phyloP scores from a whole-genome alignment of 2,329 filamentous ascomycete genomes.

The Colletotrichum sp. region DNA sequence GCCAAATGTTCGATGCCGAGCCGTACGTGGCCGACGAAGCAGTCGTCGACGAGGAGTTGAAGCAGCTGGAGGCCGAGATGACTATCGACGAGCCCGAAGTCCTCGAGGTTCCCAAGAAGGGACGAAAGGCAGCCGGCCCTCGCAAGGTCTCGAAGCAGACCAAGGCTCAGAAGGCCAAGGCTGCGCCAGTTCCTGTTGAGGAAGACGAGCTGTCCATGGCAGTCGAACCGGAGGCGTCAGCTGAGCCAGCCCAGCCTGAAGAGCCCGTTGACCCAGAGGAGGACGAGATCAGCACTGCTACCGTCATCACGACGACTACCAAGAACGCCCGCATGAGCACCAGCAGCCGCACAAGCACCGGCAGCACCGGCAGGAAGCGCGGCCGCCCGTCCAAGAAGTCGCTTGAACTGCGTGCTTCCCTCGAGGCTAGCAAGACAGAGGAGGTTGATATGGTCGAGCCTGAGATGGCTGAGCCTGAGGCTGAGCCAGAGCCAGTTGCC shows the following conservation, averaged over 20 bases:
- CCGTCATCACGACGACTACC: constrained; percentile 44
- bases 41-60: constrained; percentile 56
- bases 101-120: constrained; percentile 58
- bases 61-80: constrained; percentile 56
- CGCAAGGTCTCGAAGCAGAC: constrained; percentile 59
- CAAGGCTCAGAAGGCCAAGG: constrained; percentile 49
- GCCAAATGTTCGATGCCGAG: constrained; percentile 59
- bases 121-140: constrained; percentile 52
- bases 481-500: not conserved
- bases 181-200: constrained; percentile 24
- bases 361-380: constrained; percentile 32
- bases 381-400: constrained; percentile 37
- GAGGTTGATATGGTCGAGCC: not conserved
- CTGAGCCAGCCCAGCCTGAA: constrained; percentile 2
- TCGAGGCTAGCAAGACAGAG: not conserved
- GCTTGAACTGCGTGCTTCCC: constrained; percentile 28
- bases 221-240: not conserved
- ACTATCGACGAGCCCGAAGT: constrained; percentile 34
- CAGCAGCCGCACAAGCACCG: not conserved
- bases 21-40: constrained; percentile 51
- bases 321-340: constrained; percentile 12
- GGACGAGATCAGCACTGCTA: constrained; percentile 47
- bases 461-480: not conserved
- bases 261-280: constrained; percentile 28
- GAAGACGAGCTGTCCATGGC: constrained; percentile 28